Percentiles rank a stretch among this genome's conserved stretches.
Conservation (phyloP, 208 protist species). For the Trypanosoma lewisi region DNA sequence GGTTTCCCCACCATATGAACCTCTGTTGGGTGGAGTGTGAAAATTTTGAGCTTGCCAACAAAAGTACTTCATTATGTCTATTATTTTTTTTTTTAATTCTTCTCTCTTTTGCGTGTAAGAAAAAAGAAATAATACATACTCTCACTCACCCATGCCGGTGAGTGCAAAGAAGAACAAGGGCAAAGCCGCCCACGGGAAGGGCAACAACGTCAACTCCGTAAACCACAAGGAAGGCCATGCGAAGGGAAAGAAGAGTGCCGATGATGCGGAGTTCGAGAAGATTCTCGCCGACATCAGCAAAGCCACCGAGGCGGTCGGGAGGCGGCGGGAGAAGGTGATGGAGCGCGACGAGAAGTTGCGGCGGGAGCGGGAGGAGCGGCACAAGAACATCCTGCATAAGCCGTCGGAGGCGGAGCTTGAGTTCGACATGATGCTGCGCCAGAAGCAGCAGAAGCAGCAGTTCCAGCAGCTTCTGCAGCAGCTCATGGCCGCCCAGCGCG, state of each 20-base stretch:
- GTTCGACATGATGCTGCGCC: constrained; percentile 35
- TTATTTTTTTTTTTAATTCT: neutral
- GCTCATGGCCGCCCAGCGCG: constrained; percentile 49
- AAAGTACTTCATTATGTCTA: too few species aligned
- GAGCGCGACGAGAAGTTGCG: constrained; percentile 39
- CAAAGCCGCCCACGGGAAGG: too few species aligned
- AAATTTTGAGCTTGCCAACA: too few species aligned
- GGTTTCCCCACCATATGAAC: too few species aligned
- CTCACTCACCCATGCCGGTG: constrained; percentile 23
- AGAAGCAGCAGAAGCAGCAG: constrained; percentile 52
- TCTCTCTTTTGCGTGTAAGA: neutral
- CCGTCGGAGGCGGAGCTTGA: constrained; percentile 45
- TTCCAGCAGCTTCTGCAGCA: constrained; percentile 69
- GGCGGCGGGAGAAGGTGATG: constrained; percentile 31
- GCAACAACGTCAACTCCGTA: neutral
- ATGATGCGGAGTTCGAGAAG: constrained; percentile 72
- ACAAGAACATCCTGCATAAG: constrained; percentile 43
- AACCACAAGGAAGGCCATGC: constrained; percentile 16
- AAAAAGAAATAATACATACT: too few species aligned
- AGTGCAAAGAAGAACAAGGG: constrained; percentile 28
- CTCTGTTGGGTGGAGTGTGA: too few species aligned
- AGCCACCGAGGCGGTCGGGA: constrained; percentile 51
- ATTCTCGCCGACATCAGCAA: constrained; percentile 62
- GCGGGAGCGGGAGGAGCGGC: constrained; percentile 37
- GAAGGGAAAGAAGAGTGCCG: constrained; percentile 52